A percentile compares a stretch with the other conserved stretches of the same genome.
These are phyloP conservation scores for Fraxinus albicans DNA, from an alignment of 305 asterid species.

Conservation along the genomic window DNA sequence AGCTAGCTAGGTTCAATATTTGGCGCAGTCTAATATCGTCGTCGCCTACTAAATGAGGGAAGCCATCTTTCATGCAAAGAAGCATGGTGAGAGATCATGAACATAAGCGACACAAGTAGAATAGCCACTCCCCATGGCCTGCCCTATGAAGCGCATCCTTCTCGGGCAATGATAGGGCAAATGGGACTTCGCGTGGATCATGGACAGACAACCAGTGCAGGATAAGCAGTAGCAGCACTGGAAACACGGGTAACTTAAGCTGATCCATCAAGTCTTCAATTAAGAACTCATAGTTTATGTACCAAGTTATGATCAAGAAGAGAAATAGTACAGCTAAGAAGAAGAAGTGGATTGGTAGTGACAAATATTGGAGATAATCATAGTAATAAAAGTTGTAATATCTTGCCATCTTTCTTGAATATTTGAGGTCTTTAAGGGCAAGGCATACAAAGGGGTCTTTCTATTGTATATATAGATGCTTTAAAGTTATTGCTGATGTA, in stretches of 20 bases:
- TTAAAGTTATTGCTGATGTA: not conserved
- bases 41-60: constrained; percentile 53
- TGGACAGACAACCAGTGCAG: constrained; percentile 65
- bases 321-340: constrained; percentile 49
- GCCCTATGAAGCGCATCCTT: constrained; percentile 58
- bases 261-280: constrained; percentile 49
- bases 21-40: constrained; percentile 17
- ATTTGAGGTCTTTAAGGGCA: not conserved
- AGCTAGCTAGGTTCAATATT: not conserved
- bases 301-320: constrained; percentile 67
- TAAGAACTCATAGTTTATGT: constrained; percentile 61
- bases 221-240: constrained; percentile 56
- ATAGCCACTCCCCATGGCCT: constrained; percentile 62
- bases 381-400: constrained; percentile 52
- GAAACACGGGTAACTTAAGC: constrained; percentile 51
- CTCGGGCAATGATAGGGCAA: constrained; percentile 49
- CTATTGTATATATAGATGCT: constrained; percentile 26
- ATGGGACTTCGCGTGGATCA: constrained; percentile 40
- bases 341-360: constrained; percentile 57
- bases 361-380: constrained; percentile 56
- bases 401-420: constrained; percentile 46
- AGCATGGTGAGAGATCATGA: constrained; percentile 71
- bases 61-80: constrained; percentile 72
- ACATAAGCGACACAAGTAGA: constrained; percentile 54
- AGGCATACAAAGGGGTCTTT: not conserved